A percentile compares a stretch with the other conserved stretches of the same genome.
phyloP scores from a whole-genome alignment of 768 basidiomycete genomes.

The Amanita rubescens region DNA sequence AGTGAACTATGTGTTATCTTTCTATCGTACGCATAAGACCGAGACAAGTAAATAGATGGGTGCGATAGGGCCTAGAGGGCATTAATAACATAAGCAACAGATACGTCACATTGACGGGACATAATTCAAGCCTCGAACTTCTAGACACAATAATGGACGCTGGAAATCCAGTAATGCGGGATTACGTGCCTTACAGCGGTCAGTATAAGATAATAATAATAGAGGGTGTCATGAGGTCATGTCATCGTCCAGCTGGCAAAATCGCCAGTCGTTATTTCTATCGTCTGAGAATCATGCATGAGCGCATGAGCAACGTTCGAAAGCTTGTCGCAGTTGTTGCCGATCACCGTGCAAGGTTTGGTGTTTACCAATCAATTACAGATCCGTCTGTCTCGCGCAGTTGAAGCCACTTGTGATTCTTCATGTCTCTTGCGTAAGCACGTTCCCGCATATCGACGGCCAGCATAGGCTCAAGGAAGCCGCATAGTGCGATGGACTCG shows the following conservation, averaged over 20 bases:
- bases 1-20: not conserved
- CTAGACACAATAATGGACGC: not conserved
- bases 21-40: not conserved
- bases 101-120: not conserved
- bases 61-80: not conserved
- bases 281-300: not conserved
- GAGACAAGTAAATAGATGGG: not conserved
- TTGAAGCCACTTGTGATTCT: conserved; percentile 68
- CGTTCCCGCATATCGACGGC: conserved; percentile 61
- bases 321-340: not conserved
- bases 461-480: conserved; percentile 74
- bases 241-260: not conserved
- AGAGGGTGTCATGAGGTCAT: conserved; percentile 8
- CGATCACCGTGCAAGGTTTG: no score
- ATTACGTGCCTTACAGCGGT: not conserved
- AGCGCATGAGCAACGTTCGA: no score
- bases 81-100: not conserved
- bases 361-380: conserved; percentile 36
- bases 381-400: conserved; percentile 32
- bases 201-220: conserved; percentile 6
- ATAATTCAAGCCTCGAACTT: not conserved
- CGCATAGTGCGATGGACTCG: conserved; percentile 53
- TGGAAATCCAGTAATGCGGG: not conserved
- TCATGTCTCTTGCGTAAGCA: conserved; percentile 63
- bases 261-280: not conserved